Base-by-base conservation (phyloP, 2,329 filamentous ascomycete species). In the Didymella exigua region DNA sequence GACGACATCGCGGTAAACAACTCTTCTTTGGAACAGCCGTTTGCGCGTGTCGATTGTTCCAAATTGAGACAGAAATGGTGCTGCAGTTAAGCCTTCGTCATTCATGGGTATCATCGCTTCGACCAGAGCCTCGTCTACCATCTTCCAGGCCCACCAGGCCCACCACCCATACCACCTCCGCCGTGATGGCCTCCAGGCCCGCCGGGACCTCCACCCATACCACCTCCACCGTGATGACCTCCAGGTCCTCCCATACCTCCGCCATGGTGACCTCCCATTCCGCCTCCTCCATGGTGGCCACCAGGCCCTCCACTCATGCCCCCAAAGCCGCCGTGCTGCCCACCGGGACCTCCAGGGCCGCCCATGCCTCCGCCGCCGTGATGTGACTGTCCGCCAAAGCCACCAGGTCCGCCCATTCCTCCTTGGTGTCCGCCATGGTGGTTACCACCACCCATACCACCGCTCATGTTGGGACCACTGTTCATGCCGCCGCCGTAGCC, bases 401-500 rank as follows among this genome's bases (percentile, higher is more conserved):
- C 10, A 7, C 34, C 34, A 14, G 34, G 11, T 3, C 14, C 30
- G 30, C 14, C 30, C 4, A 33, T 33, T 11, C 43, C 43, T 5
- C 43, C 30, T n/a, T 36, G 43, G 5, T 19, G 21, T n/a, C 34
- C 36, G 14, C 36, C 36, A 7, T 48, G 16, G 8, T 48, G 34
- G 7, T 24, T 16, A 48, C 26, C 19, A 4, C 30, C 43, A 14
- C 27, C 27, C 30, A 46, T 36, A 11, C 43, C 43, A 10, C 36
- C 45, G 19, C 36, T 41, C 34, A 49, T 49, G 21, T 27, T 41
- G n/a, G 36, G 34, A 3, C 36, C 33, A 18, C 30, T 30, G 34
- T 47, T 47, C 44, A 38, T 47, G 6, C 24, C 34, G 27, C 45
- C 36, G 36, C 45, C 36, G 26, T 31, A 49, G 19, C 33, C 26